Evolutionary conservation across 2,329 filamentous ascomycete species (phyloP).

Genomic region (Ustulina deusta): DNA sequence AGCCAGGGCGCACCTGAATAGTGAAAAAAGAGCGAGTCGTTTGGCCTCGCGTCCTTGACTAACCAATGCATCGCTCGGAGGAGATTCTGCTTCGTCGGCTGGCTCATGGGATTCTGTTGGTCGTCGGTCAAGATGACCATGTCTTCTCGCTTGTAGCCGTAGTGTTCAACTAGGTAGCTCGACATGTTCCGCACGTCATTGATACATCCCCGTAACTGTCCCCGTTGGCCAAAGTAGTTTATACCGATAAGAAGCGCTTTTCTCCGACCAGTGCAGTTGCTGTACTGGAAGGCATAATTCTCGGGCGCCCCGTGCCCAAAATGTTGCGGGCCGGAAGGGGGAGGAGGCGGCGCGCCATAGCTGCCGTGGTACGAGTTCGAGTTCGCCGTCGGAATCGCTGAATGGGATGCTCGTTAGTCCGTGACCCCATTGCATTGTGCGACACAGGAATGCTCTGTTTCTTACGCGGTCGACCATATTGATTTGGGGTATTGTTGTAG

Average conservation of each 20-base stretch:
- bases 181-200: constrained; percentile 99
- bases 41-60: constrained; percentile 90
- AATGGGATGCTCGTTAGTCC: constrained; percentile 25
- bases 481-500: constrained; percentile 56
- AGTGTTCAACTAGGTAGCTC: constrained; percentile 85
- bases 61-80: constrained; percentile 97
- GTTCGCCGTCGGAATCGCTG: constrained; percentile 58
- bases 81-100: constrained; percentile 96
- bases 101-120: constrained; percentile 96
- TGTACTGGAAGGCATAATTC: constrained; percentile 89
- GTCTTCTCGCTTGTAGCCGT: constrained; percentile 92
- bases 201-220: constrained; percentile 92
- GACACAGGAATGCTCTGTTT: constrained; percentile 18
- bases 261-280: constrained; percentile 85
- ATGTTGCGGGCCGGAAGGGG: constrained; percentile 73
- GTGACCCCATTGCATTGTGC: constrained; percentile 23
- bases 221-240: constrained; percentile 94
- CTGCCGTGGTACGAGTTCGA: constrained; percentile 70
- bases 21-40: constrained; percentile 97
- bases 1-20: constrained; percentile 77
- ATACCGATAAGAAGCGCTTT: constrained; percentile 95
- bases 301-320: constrained; percentile 86
- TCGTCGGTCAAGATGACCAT: constrained; percentile 98
- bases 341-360: constrained; percentile 71
- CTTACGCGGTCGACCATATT: constrained; percentile 65